Percentiles rank a stretch among this genome's conserved stretches.
These are phyloP conservation scores for Saccharomycopsis fermentans DNA, from an alignment of 805 yeast genomes.

Conservation along the genomic window DNA sequence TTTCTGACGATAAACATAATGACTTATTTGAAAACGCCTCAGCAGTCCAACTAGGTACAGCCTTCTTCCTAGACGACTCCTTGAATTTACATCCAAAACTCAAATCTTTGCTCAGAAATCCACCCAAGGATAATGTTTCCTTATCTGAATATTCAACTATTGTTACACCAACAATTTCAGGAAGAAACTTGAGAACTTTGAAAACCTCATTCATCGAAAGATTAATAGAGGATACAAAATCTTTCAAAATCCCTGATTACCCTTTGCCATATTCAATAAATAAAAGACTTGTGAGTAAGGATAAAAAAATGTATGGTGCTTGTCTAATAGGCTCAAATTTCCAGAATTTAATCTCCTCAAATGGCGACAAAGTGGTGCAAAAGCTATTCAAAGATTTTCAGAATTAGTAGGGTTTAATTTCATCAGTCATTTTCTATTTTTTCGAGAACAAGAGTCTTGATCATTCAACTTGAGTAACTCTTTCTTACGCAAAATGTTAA, in stretches of 20 bases:
- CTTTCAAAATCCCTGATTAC: slow-evolving; percentile 19
- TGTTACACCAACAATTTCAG: slow-evolving; percentile 30
- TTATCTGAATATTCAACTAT: slow-evolving; percentile 21
- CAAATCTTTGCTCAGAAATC: background rate
- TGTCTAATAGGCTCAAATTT: background rate
- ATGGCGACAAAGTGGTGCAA: background rate
- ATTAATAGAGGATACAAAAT: slow-evolving; percentile 13
- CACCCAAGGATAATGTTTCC: slow-evolving; percentile 19
- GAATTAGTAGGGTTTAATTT: too few species aligned
- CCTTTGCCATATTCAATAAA: slow-evolving; percentile 23
- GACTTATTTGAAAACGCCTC: slow-evolving; percentile 35
- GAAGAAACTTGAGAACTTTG: slow-evolving; percentile 31
- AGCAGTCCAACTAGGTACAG: slow-evolving; percentile 49
- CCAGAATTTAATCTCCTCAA: background rate
- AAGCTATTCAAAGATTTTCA: background rate
- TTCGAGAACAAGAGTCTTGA: too few species aligned
- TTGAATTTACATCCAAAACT: background rate
- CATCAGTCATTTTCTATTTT: too few species aligned
- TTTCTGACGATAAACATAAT: background rate
- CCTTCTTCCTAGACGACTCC: slow-evolving; percentile 27
- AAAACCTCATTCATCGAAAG: slow-evolving; percentile 28
- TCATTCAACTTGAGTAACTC: too few species aligned
- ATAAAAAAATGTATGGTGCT: slow-evolving; percentile 1
- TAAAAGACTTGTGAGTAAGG: slow-evolving; percentile 17
- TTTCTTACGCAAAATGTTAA: too few species aligned